Evolutionary conservation across 108 stramenopile species (phyloP).

Genomic region (Cyclotella atomus): DNA sequence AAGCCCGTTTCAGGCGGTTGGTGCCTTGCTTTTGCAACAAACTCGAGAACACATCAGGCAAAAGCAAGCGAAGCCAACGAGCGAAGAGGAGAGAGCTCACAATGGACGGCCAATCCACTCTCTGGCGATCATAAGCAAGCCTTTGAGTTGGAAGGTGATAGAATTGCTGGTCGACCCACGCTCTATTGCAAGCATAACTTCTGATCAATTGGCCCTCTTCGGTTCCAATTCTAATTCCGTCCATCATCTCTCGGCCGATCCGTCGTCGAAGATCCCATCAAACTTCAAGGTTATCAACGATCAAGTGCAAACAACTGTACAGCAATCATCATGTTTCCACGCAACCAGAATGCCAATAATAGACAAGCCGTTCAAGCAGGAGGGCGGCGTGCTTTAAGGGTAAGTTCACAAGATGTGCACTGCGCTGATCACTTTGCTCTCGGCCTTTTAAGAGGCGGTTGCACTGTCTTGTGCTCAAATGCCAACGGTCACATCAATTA

Average conservation of each 20-base stretch:
- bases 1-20: background rate
- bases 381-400: conserved; percentile 46
- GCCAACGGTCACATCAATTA: background rate
- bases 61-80: background rate
- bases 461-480: background rate
- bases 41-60: no score
- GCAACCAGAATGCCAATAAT: conserved; percentile 20
- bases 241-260: no score
- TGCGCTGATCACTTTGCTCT: background rate
- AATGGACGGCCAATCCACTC: no score
- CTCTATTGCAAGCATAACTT: conserved; percentile 5
- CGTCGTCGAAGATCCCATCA: no score
- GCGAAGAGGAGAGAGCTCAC: no score
- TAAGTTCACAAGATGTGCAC: conserved; percentile 18
- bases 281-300: background rate
- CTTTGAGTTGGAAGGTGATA: no score
- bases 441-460: background rate
- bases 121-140: background rate
- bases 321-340: conserved; percentile 19
- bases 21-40: background rate
- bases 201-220: background rate
- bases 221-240: background rate
- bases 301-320: background rate
- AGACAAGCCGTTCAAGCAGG: conserved; percentile 20
- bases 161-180: no score